Evolutionary conservation across 116 monocot genomes (phyloP), one percentile per base, ranked within the genome.

Genomic region (Trichopus zeylanicus): DNA sequence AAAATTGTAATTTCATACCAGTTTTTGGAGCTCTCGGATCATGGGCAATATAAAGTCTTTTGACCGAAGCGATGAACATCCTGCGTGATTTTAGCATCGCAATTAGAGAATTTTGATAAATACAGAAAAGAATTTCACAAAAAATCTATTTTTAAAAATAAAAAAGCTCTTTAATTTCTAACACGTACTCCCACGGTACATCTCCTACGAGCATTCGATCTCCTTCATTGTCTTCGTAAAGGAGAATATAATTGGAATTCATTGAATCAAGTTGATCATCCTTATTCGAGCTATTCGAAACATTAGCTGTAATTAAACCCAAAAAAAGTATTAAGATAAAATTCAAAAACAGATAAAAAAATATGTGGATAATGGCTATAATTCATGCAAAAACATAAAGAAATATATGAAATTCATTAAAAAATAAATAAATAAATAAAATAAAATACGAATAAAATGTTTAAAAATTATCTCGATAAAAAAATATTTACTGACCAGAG

Each of bases 181-280:
- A 61, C 5, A 68, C 35, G 51, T 60, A 60, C 48, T 49, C 28
- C 56, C 19, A 56, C 0, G 23, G 53, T 0, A 33, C 30, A 49
- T 62, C 49, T 13, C 42, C 42, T 5, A 89, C 84, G 59, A 89
- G 81, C 84, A 89, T 73, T 5, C 73, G 62, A 62, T 89, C 89
- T 53, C 84, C 84, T 75, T 89, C 89, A 22, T 73, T 61, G 26
- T 89, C 89, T 61, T 89, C 81, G 30, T 89, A 89, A 22, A 89
- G 72, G 47, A 89, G 75, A 57, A 81, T 42, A 33, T 75, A 81
- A 29, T 65, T 34, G 5, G 64, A 6, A n/a, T 24, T 39, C 15
- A 21, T 18, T 11, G 12, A 46, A 11, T 64, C 70, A 18, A 51
- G 63, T 63, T 51, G 4, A 19, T 70, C 70, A 57, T 71, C 70